These are phyloP conservation scores for Colletotrichum ledebouriae DNA, from an alignment of 2,329 filamentous ascomycete genomes.

Conservation along the genomic window DNA sequence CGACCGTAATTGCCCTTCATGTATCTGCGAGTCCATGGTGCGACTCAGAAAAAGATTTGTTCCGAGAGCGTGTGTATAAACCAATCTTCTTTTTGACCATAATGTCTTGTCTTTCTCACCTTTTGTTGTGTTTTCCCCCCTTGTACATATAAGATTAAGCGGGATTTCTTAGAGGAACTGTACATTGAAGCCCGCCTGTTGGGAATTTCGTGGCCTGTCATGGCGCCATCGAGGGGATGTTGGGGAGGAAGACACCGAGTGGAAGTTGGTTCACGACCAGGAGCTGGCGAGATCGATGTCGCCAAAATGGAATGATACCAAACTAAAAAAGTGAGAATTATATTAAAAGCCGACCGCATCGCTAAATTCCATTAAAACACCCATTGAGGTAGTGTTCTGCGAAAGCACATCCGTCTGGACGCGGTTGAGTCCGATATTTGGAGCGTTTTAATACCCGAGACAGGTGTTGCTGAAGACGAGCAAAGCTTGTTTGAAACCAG, in stretches of 20 bases:
- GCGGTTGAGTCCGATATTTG: too few species aligned
- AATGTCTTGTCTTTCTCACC: constrained; percentile 33
- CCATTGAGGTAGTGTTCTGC: too few species aligned
- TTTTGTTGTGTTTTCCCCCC: too few species aligned
- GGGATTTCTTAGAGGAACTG: constrained; percentile 2
- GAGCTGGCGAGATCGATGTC: too few species aligned
- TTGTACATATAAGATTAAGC: constrained; percentile 21
- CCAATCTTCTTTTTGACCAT: constrained; percentile 14
- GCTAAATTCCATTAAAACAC: too few species aligned
- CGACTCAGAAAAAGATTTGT: not conserved
- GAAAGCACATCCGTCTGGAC: too few species aligned
- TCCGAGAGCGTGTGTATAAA: constrained; percentile 22
- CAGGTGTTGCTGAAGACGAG: too few species aligned
- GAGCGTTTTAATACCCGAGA: too few species aligned
- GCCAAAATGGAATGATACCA: too few species aligned
- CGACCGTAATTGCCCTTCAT: not conserved
- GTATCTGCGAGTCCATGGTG: not conserved
- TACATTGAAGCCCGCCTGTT: constrained; percentile 1
- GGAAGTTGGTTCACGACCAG: not conserved
- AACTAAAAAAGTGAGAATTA: too few species aligned
- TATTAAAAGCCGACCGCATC: too few species aligned
- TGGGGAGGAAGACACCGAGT: not conserved
- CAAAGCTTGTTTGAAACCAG: too few species aligned
- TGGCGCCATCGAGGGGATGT: not conserved
- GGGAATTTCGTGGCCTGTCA: not conserved